Evolutionary conservation across 1,284 basidiomycete species (phyloP), one percentile per base, ranked within the genome.

Genomic region (Porodaedalea pini): DNA sequence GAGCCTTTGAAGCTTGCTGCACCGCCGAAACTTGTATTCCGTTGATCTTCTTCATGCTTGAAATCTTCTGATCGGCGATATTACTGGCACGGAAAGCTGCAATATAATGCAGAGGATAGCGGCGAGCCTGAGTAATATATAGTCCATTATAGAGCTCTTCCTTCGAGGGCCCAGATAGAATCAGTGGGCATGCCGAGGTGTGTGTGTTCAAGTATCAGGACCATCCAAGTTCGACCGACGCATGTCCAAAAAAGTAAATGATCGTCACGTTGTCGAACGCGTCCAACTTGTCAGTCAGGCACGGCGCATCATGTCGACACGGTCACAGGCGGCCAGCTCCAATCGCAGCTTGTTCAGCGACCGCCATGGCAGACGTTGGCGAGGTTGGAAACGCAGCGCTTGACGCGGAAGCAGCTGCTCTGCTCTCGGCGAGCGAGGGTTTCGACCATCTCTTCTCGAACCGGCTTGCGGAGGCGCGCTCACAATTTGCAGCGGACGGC

Each of bases 361-460:
- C 40, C 40, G 19, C 19, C 40, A 41, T 21, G 32, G 32, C 32
- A 13, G 13, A 13, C 32, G 13, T 6, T 6, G 17, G 40, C 40
- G n/a, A 51, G 4, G n/a, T 10, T 17, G 29, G 27, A 52, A 52
- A 23, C 7, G 21, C 23, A n/a, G 34, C 17, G 3, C 10, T 48
- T 13, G 48, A 56, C 13, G 37, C 48, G 39, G 45, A 56, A 13
- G 15, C 47, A 13, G 69, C 71, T 41, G 71, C 75, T 32, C 74
- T 88, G 13, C 68, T 71, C 53, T 74, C 73, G 0, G 87, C 86
- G 2, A 78, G 76, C 1, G 57, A 70, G 23, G 88, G 83, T 3
- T 90, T 90, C 64, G 82, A 88, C 70, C 67, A 70, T 40, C 76
- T 90, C 53, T 90, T 90, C 67, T 71, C 78, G 41, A 88, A 90